A percentile compares a stretch with the other conserved stretches of the same genome.
Conservation (phyloP, 108 stramenopile species). For the Chaetoceros muelleri region DNA sequence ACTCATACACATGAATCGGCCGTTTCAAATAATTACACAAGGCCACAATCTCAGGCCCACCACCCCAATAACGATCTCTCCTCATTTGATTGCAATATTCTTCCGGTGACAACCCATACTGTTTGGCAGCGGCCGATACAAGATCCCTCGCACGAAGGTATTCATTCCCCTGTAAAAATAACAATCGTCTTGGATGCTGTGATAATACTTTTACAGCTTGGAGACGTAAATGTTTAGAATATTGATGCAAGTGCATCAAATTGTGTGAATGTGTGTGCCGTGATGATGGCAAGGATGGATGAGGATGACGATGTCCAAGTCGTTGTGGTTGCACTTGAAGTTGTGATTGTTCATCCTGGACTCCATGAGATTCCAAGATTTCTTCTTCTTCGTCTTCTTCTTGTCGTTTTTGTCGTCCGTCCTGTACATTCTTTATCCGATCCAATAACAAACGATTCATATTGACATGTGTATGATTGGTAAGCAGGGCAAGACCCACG, state of each 20-base stretch:
- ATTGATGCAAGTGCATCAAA: constrained; percentile 3
- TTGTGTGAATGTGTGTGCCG: too few species aligned
- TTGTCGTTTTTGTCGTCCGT: neutral
- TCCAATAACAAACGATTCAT: neutral
- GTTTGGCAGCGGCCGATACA: constrained; percentile 23
- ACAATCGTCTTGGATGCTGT: constrained; percentile 4
- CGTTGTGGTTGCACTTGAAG: too few species aligned
- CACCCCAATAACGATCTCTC: constrained; percentile 51
- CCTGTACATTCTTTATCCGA: neutral
- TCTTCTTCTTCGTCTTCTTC: neutral
- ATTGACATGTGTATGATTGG: constrained; percentile 4
- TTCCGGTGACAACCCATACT: constrained; percentile 32
- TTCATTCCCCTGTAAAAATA: constrained; percentile 40
- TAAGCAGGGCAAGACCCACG: constrained; percentile 4
- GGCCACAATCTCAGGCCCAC: constrained; percentile 70
- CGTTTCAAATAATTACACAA: constrained; percentile 39
- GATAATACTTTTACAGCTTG: constrained; percentile 3
- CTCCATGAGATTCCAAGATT: too few species aligned
- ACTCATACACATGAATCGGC: constrained; percentile 61
- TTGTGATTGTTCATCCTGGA: too few species aligned
- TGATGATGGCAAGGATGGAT: constrained; percentile 3
- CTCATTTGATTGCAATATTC: constrained; percentile 48
- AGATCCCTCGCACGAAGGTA: constrained; percentile 23
- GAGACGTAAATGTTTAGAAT: constrained; percentile 3
- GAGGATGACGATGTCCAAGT: too few species aligned